Conservation (phyloP, 768 basidiomycete genomes). For the Scleroderma citrinum region DNA sequence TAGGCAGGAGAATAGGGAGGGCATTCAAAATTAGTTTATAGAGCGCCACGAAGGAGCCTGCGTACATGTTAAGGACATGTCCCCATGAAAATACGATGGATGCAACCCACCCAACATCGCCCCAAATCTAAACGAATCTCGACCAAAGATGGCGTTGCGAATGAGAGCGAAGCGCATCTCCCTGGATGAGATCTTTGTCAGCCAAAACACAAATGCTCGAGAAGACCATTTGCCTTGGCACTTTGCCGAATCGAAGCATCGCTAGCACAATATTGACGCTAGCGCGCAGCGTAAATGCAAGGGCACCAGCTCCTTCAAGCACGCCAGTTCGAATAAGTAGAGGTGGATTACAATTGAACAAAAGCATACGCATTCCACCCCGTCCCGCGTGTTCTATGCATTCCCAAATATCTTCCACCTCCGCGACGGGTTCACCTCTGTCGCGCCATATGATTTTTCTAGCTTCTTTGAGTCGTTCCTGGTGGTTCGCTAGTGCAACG, state of each 20-base stretch:
- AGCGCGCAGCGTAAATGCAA: conserved; percentile 80
- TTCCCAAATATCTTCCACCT: conserved; percentile 55
- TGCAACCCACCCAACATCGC: conserved; percentile 69
- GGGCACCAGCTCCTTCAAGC: conserved; percentile 62
- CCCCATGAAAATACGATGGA: background rate
- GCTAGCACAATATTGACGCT: conserved; percentile 77
- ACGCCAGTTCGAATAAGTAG: background rate
- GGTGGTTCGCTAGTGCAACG: conserved; percentile 78
- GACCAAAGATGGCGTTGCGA: conserved; percentile 77
- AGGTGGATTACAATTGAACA: background rate
- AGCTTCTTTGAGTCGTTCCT: conserved; percentile 66
- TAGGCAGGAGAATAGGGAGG: conserved; percentile 63
- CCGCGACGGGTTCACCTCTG: conserved; percentile 67
- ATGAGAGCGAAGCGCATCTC: conserved; percentile 60
- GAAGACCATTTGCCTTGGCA: conserved; percentile 49
- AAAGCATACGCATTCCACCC: conserved; percentile 64
- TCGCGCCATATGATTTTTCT: conserved; percentile 81
- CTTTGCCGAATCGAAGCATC: conserved; percentile 61
- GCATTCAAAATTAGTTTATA: conserved; percentile 80
- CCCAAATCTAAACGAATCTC: conserved; percentile 78
- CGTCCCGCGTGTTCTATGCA: conserved; percentile 65
- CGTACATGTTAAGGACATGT: background rate
- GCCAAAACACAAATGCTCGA: no score
- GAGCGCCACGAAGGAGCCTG: conserved; percentile 69
- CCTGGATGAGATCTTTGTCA: conserved; percentile 32